Evolutionary conservation across 345 rosid species (phyloP).

Genomic region (Euphorbia tirucalli): DNA sequence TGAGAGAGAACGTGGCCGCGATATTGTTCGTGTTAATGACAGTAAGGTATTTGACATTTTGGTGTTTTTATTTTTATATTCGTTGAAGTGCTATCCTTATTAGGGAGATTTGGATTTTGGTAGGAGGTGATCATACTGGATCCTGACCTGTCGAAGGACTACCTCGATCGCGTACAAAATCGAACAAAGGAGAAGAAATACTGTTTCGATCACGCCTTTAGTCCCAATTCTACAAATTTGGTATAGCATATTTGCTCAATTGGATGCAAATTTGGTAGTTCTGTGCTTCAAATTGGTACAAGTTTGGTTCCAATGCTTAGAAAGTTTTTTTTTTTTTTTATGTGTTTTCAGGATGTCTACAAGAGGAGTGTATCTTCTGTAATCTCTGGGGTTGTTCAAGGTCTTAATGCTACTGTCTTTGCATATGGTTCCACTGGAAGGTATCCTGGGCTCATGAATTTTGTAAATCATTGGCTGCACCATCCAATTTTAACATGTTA

Average conservation of each 20-base stretch:
- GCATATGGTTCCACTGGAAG: slow-evolving; percentile 99
- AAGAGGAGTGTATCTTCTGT: slow-evolving; percentile 55
- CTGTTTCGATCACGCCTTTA: slow-evolving; percentile 81
- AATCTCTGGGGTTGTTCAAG: slow-evolving; percentile 83
- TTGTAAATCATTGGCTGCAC: not conserved
- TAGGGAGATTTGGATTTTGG: not conserved
- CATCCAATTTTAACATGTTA: not conserved
- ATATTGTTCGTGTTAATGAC: slow-evolving; percentile 68
- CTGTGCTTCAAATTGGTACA: too few species aligned
- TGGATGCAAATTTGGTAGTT: not conserved
- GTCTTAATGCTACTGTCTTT: slow-evolving; percentile 91
- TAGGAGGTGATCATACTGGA: slow-evolving; percentile 84
- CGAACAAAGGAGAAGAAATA: slow-evolving; percentile 84
- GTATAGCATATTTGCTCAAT: slow-evolving; percentile 17
- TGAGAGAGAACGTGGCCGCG: slow-evolving; percentile 62
- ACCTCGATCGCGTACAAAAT: slow-evolving; percentile 74
- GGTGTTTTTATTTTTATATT: not conserved
- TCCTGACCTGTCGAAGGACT: slow-evolving; percentile 85
- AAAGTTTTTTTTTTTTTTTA: not conserved
- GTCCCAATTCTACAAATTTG: slow-evolving; percentile 64
- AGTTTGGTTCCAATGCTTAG: not conserved
- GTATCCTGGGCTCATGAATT: slow-evolving; percentile 34
- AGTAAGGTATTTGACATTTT: slow-evolving; percentile 38
- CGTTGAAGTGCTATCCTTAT: not conserved
- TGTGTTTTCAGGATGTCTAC: slow-evolving; percentile 57